Base-by-base conservation (phyloP, 208 protist genomes). In the Strigomonas galati region DNA sequence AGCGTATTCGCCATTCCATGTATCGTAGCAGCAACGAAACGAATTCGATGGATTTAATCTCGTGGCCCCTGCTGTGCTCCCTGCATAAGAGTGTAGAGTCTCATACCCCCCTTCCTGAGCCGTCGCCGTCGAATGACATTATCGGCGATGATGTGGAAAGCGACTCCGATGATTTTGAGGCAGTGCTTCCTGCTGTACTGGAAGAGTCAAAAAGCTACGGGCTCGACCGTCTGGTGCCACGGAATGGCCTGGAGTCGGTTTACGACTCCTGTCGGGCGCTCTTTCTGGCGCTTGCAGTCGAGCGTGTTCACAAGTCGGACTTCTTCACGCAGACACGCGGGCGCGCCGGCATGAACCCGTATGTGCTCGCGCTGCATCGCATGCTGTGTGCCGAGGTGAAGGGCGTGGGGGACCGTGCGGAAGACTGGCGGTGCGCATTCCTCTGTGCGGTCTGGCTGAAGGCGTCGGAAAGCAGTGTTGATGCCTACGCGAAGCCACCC, bases 381-480 rank as follows among this genome's bases (percentile, higher is more conserved):
- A 67, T 69, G 27, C 71, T 92, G 19, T 69, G 67, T 12, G 55
- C 78, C 1, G 67, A 71, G 61, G 69, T 80, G 10, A 65, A 62
- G 28, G 73, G 78, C 7, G 65, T 76, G 24, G 81, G 76, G 24
- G 72, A 69, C 27, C 58, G 71, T 9, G 68, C 79, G 21, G 78
- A 87, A 54, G 67, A 74, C 51, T 63, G 69, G 14, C 74, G 76
- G 26, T 62, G 72, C 40, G 78, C 72, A 1, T 81, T 83, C 49
- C 49, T 92, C 56, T 89, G 74, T 55, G 43, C 62, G 26, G 61
- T 81, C 43, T 92, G 86, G 82, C 28, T 92, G 46, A 77, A 86
- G 54, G 75, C 75, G 14, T 63, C 80, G 26, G 82, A 85, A 48
- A 70, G 75, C 23, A 62, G 66, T 0, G 26, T 86, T 26, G 68